Evolutionary conservation across 2,329 filamentous ascomycete species (phyloP), one percentile per base, ranked within the genome.

Genomic region (Alternaria rosae): DNA sequence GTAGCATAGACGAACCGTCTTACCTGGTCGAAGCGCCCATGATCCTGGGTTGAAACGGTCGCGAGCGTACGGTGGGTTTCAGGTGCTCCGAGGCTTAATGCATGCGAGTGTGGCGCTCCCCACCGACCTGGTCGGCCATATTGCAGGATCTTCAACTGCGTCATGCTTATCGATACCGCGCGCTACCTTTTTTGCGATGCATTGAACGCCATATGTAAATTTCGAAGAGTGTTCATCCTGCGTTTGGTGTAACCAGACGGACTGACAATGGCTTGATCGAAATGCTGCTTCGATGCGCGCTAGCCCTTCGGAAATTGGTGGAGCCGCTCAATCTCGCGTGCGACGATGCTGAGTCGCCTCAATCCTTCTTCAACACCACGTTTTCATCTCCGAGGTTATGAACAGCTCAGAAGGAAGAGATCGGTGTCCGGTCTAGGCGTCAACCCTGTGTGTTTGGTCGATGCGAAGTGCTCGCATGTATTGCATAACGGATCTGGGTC

Each of bases 41-140:
- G 55, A 54, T 64, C 72, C 70, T 64, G 73, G 73, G 59, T 75
- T 73, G 76, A 79, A 78, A 79, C 76, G 68, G 59, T 70, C 61
- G 72, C 45, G 54, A 59, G 57, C 58, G 53, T 60, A 63, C 63
- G 63, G 66, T 64, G 60, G 61, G 76, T 78, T 78, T 78, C 76
- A 77, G 62, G 61, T 74, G 67, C 65, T 65, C 64, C 62, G 66
- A 62, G 62, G 65, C 66, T 69, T 55, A 32, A 71, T 68, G 71
- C 71, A 63, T 70, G 58, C 57, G 60, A 59, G 57, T 61, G 47
- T 61, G 61, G 55, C 64, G 54, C 35, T 53, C 42, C 45, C 66
- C 66, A 63, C 61, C 58, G 23, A 61, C 63, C 57, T 42, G 64
- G 65, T 58, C 17, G 25, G 45, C 32, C 45, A 59, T 59, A 69